Evolutionary conservation across 305 asterid genomes (phyloP), one percentile per base, ranked within the genome.

Genomic region (Petunia hybrid): DNA sequence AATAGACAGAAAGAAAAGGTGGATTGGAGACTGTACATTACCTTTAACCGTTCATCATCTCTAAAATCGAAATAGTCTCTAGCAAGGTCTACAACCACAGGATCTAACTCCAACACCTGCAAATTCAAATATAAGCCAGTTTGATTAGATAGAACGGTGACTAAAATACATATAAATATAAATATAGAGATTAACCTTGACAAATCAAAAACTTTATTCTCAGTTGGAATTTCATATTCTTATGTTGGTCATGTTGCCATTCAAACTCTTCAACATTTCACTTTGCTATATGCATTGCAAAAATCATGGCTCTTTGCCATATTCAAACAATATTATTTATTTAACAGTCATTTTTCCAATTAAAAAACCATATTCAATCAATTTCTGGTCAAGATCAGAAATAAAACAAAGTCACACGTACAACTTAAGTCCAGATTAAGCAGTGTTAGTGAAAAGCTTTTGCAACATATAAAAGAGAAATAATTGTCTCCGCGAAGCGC

Each of bases 81-180:
- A 83, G 99, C 97, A 82, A 92, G 92, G 76, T 88, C 89, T 80
- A 90, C 82, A 66, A 97, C 97, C 82, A 90, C 90, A 39, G 93
- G 90, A 87, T 97, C 99, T 57, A 94, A 90, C 89, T 97, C 99
- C 63, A 91, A 89, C 2, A 88, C 97, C 99, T 97, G 89, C n/a
- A 64, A 90, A 81, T 78, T 38, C 57, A 80, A 82, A 55, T 85
- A 69, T 77, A 78, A 42, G 84, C 71, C 57, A 61, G 43, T 63
- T 45, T 48, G 10, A 8, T 35, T 13, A 74, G 64, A 57, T 13
- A 36, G 39, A 6, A 53, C 4, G 12, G 22, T 51, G 5, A 35
- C 42, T 8, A 9, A 61, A 22, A 61, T 31, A 61, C 13, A 22
- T 61, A 3, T 3, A 31, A 31, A 61, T 22, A 62, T 36, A 3